These are phyloP conservation scores for Sideroxylon spinosum DNA, from an alignment of 179 eudicot species.

Conservation along the genomic window DNA sequence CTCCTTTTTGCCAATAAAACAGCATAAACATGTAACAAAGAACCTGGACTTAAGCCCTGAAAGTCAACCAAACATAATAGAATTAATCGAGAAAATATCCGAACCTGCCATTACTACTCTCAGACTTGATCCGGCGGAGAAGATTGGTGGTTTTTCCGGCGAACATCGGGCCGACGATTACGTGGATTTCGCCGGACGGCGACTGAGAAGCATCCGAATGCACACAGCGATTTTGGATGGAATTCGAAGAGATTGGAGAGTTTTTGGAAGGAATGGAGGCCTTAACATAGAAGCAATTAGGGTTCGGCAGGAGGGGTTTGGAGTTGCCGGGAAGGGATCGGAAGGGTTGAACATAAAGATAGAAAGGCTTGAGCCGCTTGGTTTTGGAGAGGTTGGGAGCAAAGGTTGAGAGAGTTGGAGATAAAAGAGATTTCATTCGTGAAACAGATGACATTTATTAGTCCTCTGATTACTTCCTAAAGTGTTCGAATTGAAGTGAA, in stretches of 20 bases:
- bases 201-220: slow-evolving; percentile 19
- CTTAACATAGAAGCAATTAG: slow-evolving; percentile 18
- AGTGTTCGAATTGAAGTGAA: background rate
- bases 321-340: background rate
- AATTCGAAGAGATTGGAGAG: slow-evolving; percentile 14
- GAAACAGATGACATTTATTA: slow-evolving; percentile 24
- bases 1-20: background rate
- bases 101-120: slow-evolving; percentile 64
- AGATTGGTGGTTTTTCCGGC: slow-evolving; percentile 91
- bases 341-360: background rate
- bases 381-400: slow-evolving; percentile 16
- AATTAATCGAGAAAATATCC: background rate
- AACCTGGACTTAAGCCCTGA: background rate
- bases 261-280: slow-evolving; percentile 12
- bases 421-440: slow-evolving; percentile 43
- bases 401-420: slow-evolving; percentile 28
- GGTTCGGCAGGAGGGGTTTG: slow-evolving; percentile 20
- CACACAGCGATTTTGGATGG: slow-evolving; percentile 13
- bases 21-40: background rate
- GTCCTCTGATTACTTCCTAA: background rate
- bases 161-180: slow-evolving; percentile 96
- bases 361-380: background rate
- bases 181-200: slow-evolving; percentile 70
- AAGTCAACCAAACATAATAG: background rate
- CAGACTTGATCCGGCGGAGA: slow-evolving; percentile 59